A percentile compares a stretch with the other conserved stretches of the same genome.
Evolutionary conservation across 2,329 filamentous ascomycete species (phyloP).

Genomic region (Phialocephala subalpina): DNA sequence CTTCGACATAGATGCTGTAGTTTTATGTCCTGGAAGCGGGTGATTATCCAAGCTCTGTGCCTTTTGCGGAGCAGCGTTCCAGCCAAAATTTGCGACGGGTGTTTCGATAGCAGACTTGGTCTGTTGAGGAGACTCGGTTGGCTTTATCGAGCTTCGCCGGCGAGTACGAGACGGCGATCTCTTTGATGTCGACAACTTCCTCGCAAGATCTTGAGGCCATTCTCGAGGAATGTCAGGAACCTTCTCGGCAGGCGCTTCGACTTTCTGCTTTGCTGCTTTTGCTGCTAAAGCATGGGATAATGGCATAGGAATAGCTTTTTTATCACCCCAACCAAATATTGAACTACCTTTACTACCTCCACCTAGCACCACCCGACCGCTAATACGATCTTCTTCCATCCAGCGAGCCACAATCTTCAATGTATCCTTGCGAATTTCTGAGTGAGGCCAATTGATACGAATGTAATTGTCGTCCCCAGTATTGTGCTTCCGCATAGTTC

Average conservation of each 20-base stretch:
- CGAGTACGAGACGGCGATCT: constrained; percentile 31
- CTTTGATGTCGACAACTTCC: constrained; percentile 33
- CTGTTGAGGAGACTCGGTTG: constrained; percentile 19
- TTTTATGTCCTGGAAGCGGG: background rate
- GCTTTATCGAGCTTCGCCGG: constrained; percentile 33
- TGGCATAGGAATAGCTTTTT: constrained; percentile 57
- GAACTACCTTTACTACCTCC: constrained; percentile 55
- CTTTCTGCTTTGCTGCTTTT: constrained; percentile 31
- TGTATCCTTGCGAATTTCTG: constrained; percentile 59
- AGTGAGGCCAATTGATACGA: constrained; percentile 64
- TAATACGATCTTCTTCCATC: constrained; percentile 71
- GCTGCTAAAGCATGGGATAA: constrained; percentile 46
- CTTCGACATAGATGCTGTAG: background rate
- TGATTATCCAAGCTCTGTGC: background rate
- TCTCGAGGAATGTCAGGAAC: constrained; percentile 36
- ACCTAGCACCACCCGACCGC: constrained; percentile 57
- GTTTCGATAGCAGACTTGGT: constrained; percentile 15
- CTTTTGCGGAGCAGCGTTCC: constrained; percentile 25
- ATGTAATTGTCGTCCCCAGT: constrained; percentile 66
- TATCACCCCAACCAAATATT: constrained; percentile 68
- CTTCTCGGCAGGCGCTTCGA: constrained; percentile 20
- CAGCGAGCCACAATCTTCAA: constrained; percentile 68
- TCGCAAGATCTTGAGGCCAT: constrained; percentile 37
- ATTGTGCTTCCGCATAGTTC: constrained; percentile 64
- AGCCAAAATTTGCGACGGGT: constrained; percentile 37